Conservation (phyloP, 768 basidiomycete species). For the Pholiota molesta region DNA sequence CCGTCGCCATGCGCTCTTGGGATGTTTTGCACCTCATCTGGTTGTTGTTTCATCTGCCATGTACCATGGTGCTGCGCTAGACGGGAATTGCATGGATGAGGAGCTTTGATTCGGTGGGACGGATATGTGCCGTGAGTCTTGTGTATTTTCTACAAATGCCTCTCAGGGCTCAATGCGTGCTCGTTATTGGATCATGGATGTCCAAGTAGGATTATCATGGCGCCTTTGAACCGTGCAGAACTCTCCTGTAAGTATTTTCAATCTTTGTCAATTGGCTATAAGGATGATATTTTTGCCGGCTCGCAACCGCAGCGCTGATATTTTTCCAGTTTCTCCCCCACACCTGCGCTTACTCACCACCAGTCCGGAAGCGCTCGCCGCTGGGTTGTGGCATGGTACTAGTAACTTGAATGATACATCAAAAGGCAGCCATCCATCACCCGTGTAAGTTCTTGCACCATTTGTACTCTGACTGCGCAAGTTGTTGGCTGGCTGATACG, state of each 20-base stretch:
- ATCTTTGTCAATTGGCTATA: not conserved
- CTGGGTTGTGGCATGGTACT: not conserved
- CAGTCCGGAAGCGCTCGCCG: not conserved
- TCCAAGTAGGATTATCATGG: not conserved
- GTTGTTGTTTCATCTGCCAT: not conserved
- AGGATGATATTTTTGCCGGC: not conserved
- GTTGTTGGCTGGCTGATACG: not conserved
- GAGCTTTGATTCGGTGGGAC: not conserved
- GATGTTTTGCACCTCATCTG: not conserved
- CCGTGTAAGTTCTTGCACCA: not conserved
- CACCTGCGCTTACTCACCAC: not conserved
- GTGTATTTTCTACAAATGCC: not conserved
- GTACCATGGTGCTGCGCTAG: not conserved
- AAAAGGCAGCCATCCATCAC: not conserved
- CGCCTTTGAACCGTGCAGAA: not conserved
- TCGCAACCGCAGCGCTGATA: not conserved
- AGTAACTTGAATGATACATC: no score
- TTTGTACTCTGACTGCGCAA: slow-evolving; percentile 1
- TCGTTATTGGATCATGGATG: not conserved
- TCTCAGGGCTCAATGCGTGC: not conserved
- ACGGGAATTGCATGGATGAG: not conserved
- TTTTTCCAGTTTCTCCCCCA: not conserved
- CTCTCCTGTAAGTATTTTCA: no score
- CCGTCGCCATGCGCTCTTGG: not conserved
- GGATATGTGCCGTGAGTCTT: not conserved